Conservation (phyloP, 2,329 filamentous ascomycete genomes). For the Pseudogymnoascus sp. region DNA sequence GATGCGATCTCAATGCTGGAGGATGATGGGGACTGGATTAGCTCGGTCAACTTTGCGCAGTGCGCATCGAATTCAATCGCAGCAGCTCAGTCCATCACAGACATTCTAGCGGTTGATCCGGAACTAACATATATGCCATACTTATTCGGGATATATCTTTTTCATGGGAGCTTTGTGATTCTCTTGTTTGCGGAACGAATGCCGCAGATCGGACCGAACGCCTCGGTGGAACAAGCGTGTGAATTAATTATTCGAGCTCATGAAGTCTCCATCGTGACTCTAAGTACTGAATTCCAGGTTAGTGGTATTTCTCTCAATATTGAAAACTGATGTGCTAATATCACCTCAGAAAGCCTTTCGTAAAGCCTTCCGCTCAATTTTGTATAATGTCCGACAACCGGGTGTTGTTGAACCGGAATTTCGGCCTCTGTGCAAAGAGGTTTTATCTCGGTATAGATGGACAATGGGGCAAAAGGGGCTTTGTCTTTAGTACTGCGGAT, state of each 20-base stretch:
- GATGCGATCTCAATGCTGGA: conserved; percentile 37
- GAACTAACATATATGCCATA: conserved; percentile 45
- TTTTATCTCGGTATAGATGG: not conserved
- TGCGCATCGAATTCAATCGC: conserved; percentile 40
- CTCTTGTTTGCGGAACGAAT: conserved; percentile 42
- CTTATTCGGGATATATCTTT: conserved; percentile 43
- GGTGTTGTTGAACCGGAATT: not conserved
- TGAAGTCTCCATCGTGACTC: conserved; percentile 42
- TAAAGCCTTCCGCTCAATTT: not conserved
- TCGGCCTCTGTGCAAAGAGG: not conserved
- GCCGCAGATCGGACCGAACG: conserved; percentile 35
- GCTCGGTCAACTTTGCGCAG: conserved; percentile 36
- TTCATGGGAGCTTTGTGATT: conserved; percentile 43
- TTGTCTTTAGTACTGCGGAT: not conserved
- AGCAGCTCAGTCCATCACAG: conserved; percentile 37
- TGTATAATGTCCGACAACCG: not conserved
- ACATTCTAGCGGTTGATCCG: conserved; percentile 40
- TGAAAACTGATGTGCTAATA: not conserved
- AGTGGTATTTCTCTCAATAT: not conserved
- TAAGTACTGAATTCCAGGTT: conserved; percentile 41
- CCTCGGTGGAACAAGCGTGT: conserved; percentile 39
- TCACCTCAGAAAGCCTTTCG: not conserved
- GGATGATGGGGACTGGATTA: conserved; percentile 41
- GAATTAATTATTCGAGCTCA: conserved; percentile 43
- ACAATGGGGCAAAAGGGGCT: not conserved